Evolutionary conservation across 192 early-diverging fungal species (phyloP).

Genomic region (Linnemannia elongata): DNA sequence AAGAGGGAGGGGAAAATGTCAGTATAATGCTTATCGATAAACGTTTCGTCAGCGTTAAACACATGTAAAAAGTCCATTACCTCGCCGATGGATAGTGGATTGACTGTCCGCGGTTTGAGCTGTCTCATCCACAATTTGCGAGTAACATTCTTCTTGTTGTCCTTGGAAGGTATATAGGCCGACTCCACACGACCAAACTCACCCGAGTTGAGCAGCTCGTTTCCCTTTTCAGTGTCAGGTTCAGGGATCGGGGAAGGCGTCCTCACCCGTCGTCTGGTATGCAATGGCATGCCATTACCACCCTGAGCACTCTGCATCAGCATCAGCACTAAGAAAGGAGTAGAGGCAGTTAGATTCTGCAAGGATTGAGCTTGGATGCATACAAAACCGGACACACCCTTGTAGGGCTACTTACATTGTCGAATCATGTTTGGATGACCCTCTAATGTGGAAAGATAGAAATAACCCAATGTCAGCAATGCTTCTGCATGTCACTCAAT

Average conservation of each 20-base stretch:
- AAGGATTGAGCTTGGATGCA: not conserved
- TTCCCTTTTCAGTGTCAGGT: slow-evolving; percentile 37
- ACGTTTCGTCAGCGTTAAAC: not conserved
- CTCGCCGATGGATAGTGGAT: slow-evolving; percentile 26
- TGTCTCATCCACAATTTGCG: slow-evolving; percentile 48
- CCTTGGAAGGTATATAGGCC: slow-evolving; percentile 11
- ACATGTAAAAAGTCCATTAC: not conserved
- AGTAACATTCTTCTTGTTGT: slow-evolving; percentile 16
- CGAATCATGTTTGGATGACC: not conserved
- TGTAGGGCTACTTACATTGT: not conserved
- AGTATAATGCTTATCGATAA: not conserved
- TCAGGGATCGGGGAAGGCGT: slow-evolving; percentile 44
- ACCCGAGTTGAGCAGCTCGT: slow-evolving; percentile 41
- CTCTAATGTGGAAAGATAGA: slow-evolving; percentile 2
- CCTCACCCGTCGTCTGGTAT: not conserved
- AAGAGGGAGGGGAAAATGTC: not conserved
- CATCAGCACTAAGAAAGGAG: not conserved
- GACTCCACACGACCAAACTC: slow-evolving; percentile 53
- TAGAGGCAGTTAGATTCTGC: not conserved
- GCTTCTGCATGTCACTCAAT: not conserved
- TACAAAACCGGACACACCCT: no score
- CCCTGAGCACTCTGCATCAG: not conserved
- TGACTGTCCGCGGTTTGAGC: slow-evolving; percentile 34
- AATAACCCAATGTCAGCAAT: not conserved
- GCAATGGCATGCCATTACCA: not conserved